Evolutionary conservation across 2,329 filamentous ascomycete species (phyloP), one percentile per base, ranked within the genome.

Genomic region (Aureobasidium sp.): DNA sequence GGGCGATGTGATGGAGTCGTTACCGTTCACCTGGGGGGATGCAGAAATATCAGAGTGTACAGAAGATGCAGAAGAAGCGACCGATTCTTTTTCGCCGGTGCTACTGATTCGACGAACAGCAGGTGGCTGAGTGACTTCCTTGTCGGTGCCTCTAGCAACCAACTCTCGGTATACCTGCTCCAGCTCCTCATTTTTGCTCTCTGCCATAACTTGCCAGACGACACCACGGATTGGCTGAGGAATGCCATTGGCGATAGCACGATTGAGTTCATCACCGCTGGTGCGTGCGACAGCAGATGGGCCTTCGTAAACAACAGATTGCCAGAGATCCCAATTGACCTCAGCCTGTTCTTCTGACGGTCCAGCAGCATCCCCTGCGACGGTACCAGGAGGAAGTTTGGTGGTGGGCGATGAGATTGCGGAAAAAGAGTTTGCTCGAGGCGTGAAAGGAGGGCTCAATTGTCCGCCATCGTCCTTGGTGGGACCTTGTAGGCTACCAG

Each of bases 301-400:
- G 0, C 94, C 94, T 77, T 97, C 90, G 67, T 97, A 95, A 37
- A 99, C 94, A 4, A 99, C 88, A 27, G 89, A 86, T 72, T 99
- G 93, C 94, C 94, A 99, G 42, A 99, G 78, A 74, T 99, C 94
- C 94, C 94, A 99, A 72, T 99, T 91, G n/a, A 99, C 94, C 27
- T 90, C 87, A 29, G 78, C 76, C 36, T 80, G 77, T 69, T 92
- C 89, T 15, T 86, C 85, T 3, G 90, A 87, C 9, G 88, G 89
- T 1, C 89, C 89, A 26, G 87, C 86, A 27, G 87, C 87, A 46
- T 92, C 85, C 6, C 93, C 92, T 12, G 90, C 87, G 8, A 88
- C 91, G 1, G 92, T 97, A 1, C 92, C 92, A 0, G 92, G 92
- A 0, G 91, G 87, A 48, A 97, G 78, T 62, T 82, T 85, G 26